Evolutionary conservation across 768 basidiomycete genomes (phyloP).

Genomic region (Mycena amicta): DNA sequence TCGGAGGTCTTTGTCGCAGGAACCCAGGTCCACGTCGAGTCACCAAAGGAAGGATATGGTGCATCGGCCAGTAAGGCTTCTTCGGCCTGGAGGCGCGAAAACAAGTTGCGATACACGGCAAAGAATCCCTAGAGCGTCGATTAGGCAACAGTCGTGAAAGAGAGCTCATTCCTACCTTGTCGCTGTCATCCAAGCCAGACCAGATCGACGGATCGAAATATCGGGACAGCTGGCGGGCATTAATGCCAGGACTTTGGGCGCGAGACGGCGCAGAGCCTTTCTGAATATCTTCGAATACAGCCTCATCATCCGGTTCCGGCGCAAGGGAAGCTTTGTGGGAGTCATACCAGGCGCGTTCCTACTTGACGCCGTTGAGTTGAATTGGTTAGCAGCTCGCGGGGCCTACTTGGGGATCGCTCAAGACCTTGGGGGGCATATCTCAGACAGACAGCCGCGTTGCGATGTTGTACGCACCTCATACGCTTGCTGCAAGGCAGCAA

Average conservation of each 20-base stretch:
- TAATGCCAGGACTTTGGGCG: conserved; percentile 72
- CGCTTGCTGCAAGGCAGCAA: conserved; percentile 89
- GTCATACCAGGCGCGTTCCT: conserved; percentile 99
- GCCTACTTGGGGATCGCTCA: conserved; percentile 92
- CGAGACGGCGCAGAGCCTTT: conserved; percentile 61
- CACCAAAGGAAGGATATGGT: conserved; percentile 83
- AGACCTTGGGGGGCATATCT: no score
- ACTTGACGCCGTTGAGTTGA: conserved; percentile 42
- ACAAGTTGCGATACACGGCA: conserved; percentile 85
- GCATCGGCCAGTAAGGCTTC: conserved; percentile 55
- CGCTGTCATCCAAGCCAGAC: conserved; percentile 63
- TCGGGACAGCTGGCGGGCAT: conserved; percentile 75
- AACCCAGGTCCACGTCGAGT: conserved; percentile 74
- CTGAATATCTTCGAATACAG: conserved; percentile 83
- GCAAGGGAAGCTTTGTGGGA: conserved; percentile 80
- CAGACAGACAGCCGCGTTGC: conserved; percentile 16
- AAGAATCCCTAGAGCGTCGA: conserved; percentile 73
- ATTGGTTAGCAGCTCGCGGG: conserved; percentile 2
- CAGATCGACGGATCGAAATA: conserved; percentile 82
- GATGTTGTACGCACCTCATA: conserved; percentile 94
- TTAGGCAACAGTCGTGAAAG: neutral
- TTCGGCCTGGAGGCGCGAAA: conserved; percentile 79
- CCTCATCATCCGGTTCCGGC: conserved; percentile 82
- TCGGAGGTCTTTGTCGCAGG: conserved; percentile 49
- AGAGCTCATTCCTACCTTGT: conserved; percentile 46